Conservation (phyloP, 805 yeast species). For the Kurtzmaniella fragi region DNA sequence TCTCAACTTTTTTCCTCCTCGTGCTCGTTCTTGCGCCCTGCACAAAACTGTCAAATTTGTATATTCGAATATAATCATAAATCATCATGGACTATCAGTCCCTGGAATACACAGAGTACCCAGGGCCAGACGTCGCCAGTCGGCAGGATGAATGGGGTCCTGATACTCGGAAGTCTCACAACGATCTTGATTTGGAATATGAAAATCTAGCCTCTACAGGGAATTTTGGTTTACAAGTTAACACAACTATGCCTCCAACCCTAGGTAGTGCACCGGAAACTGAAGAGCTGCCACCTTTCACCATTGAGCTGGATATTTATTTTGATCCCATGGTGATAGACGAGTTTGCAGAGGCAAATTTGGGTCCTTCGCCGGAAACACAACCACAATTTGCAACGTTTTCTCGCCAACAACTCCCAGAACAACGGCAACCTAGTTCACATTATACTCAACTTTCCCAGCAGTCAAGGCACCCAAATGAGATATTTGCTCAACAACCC, state of each 20-base stretch:
- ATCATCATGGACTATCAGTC: too few species aligned
- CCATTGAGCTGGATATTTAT: constrained; percentile 27
- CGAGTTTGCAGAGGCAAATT: too few species aligned
- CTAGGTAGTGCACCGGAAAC: constrained; percentile 21
- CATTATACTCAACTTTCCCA: constrained; percentile 1
- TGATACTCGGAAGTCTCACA: too few species aligned
- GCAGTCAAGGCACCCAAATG: constrained; percentile 2
- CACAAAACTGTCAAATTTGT: too few species aligned
- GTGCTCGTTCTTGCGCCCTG: too few species aligned
- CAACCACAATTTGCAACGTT: constrained; percentile 8
- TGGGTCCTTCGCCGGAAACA: constrained; percentile 14
- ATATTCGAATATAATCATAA: too few species aligned
- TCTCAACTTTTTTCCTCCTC: not conserved
- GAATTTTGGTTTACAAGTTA: not conserved
- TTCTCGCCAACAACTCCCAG: not conserved
- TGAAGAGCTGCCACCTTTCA: constrained; percentile 34
- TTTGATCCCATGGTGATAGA: constrained; percentile 12
- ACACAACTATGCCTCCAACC: not conserved
- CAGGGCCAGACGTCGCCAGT: too few species aligned
- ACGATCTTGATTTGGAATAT: too few species aligned
- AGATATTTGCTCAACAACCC: constrained; percentile 1
- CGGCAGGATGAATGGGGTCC: too few species aligned
- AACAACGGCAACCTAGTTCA: not conserved
- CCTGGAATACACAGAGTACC: too few species aligned
- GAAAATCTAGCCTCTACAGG: not conserved